These are phyloP conservation scores for Narthecium ossifragum DNA, from an alignment of 106 monocot species.

Conservation along the genomic window DNA sequence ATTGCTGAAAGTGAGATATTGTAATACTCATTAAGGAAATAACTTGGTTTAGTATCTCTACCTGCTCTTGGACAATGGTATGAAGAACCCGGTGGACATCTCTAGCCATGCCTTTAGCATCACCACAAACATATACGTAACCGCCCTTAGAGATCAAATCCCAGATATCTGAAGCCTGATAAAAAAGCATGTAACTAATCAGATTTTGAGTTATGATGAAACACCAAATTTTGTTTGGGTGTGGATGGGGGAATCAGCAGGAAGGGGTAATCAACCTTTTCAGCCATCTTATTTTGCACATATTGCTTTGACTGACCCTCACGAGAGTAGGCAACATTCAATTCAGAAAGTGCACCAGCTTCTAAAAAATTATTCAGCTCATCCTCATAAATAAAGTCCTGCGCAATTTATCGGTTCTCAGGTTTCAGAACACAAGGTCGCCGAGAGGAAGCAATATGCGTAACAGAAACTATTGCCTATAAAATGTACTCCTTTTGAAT, in stretches of 20 bases:
- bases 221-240: not conserved
- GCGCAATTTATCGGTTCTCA: conserved; percentile 1
- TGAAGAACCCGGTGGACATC: conserved; percentile 69
- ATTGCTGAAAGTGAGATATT: too few species aligned
- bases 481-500: not conserved
- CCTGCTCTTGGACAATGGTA: conserved; percentile 63
- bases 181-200: not conserved
- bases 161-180: conserved; percentile 62
- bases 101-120: conserved; percentile 87
- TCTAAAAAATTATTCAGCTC: conserved; percentile 49
- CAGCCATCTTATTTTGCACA: conserved; percentile 73
- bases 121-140: conserved; percentile 78
- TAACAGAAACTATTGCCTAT: too few species aligned
- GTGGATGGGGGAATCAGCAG: not conserved
- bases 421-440: too few species aligned
- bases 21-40: too few species aligned
- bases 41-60: not conserved
- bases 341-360: conserved; percentile 54
- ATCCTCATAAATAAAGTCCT: conserved; percentile 84
- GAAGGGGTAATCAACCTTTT: conserved; percentile 26
- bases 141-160: conserved; percentile 46
- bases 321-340: conserved; percentile 65
- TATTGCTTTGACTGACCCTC: conserved; percentile 68
- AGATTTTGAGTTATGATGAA: not conserved
- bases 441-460: too few species aligned